Conservation (phyloP, 2,329 filamentous ascomycete genomes). For the Trichoderma atrobrunneum region DNA sequence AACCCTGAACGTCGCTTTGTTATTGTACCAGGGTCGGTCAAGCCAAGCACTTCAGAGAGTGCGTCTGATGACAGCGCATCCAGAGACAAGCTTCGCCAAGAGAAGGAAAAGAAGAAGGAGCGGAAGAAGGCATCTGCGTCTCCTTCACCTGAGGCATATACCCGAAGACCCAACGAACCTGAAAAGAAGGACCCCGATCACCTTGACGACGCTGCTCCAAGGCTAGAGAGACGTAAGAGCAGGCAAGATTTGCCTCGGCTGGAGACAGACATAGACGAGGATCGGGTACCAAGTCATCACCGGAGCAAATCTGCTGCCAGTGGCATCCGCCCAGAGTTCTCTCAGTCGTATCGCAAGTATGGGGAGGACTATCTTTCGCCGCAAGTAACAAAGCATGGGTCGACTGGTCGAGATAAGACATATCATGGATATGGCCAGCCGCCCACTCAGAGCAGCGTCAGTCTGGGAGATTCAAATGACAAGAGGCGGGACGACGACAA, state of each 20-base stretch:
- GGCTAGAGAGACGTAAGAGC: slow-evolving; percentile 31
- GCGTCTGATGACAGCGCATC: slow-evolving; percentile 27
- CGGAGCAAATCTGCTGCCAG: slow-evolving; percentile 38
- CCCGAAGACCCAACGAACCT: neutral
- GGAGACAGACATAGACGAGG: slow-evolving; percentile 39
- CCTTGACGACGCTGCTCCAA: neutral
- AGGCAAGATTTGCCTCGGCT: slow-evolving; percentile 44
- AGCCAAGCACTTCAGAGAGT: slow-evolving; percentile 9
- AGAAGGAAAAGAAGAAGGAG: slow-evolving; percentile 5
- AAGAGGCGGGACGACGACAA: slow-evolving; percentile 26
- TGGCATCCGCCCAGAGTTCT: slow-evolving; percentile 32
- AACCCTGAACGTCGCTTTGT: slow-evolving; percentile 66
- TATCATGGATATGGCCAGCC: slow-evolving; percentile 36
- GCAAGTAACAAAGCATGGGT: slow-evolving; percentile 40
- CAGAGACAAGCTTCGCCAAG: slow-evolving; percentile 25
- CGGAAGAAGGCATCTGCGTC: neutral
- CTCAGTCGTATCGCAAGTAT: slow-evolving; percentile 27
- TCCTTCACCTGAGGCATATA: slow-evolving; percentile 1
- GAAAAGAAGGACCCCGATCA: neutral
- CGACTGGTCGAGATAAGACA: slow-evolving; percentile 42
- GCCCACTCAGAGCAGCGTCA: slow-evolving; percentile 32
- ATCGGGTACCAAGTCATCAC: slow-evolving; percentile 31
- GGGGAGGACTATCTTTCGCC: slow-evolving; percentile 42
- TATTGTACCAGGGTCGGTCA: slow-evolving; percentile 43
- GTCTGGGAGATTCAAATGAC: slow-evolving; percentile 24